These are phyloP conservation scores for Ophiostoma sp. DNA, from an alignment of 2,329 filamentous ascomycete species.

Conservation along the genomic window DNA sequence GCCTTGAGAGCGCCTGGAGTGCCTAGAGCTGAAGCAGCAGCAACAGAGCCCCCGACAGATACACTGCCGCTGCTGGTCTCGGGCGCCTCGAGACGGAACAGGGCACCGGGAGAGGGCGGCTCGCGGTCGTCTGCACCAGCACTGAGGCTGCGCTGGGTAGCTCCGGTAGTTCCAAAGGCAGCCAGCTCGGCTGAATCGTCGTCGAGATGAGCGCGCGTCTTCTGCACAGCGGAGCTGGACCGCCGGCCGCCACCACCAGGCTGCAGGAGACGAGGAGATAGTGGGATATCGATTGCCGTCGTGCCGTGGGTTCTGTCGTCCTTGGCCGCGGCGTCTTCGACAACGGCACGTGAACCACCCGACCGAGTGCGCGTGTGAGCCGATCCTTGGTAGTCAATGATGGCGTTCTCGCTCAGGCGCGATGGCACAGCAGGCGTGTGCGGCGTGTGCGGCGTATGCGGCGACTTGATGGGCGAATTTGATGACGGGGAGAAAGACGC, in stretches of 20 bases:
- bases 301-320: constrained; percentile 47
- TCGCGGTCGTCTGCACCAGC: constrained; percentile 61
- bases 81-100: constrained; percentile 47
- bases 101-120: constrained; percentile 20
- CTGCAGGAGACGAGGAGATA: constrained; percentile 57
- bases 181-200: constrained; percentile 56
- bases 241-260: constrained; percentile 45
- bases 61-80: constrained; percentile 27
- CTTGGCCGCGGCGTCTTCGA: constrained; percentile 30
- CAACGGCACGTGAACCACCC: constrained; percentile 15
- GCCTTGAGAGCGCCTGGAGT: constrained; percentile 8
- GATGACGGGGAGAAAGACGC: constrained; percentile 71
- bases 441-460: constrained; percentile 86
- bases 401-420: constrained; percentile 84
- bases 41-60: not conserved
- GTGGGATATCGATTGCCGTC: constrained; percentile 67
- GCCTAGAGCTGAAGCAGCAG: not conserved
- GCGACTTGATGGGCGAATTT: constrained; percentile 86
- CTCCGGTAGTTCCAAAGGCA: constrained; percentile 52
- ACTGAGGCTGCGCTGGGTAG: constrained; percentile 59
- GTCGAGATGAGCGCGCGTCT: constrained; percentile 49
- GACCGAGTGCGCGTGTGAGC: constrained; percentile 3
- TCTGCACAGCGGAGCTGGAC: constrained; percentile 65
- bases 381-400: constrained; percentile 57
- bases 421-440: constrained; percentile 93